Conservation (phyloP, 805 yeast species). For the Candida boleticola region DNA sequence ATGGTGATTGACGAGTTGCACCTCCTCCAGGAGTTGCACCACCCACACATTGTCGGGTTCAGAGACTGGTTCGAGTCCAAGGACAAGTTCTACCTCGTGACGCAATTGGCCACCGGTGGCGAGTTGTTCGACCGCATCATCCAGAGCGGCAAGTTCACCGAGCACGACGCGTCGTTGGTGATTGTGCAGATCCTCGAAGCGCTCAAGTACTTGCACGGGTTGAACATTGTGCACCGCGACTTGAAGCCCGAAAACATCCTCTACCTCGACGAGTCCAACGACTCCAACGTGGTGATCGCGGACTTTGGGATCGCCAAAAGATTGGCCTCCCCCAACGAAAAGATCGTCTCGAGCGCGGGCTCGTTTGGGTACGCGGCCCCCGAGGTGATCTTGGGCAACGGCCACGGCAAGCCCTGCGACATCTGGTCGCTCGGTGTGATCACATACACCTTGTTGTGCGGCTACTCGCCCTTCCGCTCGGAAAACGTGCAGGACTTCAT, state of each 20-base stretch:
- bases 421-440: conserved; percentile 95
- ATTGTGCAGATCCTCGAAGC: conserved; percentile 76
- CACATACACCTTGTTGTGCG: conserved; percentile 84
- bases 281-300: conserved; percentile 79
- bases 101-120: conserved; percentile 95
- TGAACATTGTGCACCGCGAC: conserved; percentile 88
- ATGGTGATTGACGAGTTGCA: conserved; percentile 77
- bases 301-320: conserved; percentile 95
- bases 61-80: conserved; percentile 91
- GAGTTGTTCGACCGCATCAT: conserved; percentile 89
- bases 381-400: conserved; percentile 75
- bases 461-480: conserved; percentile 88
- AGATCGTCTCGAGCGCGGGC: conserved; percentile 75
- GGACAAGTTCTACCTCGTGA: conserved; percentile 89
- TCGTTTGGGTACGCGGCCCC: conserved; percentile 98
- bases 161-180: conserved; percentile 77
- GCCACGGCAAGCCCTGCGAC: conserved; percentile 95
- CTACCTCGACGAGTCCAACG: conserved; percentile 52
- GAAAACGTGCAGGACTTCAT: conserved; percentile 80
- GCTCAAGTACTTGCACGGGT: conserved; percentile 69
- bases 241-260: conserved; percentile 91
- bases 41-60: conserved; percentile 87
- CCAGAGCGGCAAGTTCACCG: conserved; percentile 80
- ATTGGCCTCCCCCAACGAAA: conserved; percentile 56
- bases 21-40: conserved; percentile 64